Base-by-base conservation (phyloP, 306 rosid genomes). In the Acacia melanoxylon region DNA sequence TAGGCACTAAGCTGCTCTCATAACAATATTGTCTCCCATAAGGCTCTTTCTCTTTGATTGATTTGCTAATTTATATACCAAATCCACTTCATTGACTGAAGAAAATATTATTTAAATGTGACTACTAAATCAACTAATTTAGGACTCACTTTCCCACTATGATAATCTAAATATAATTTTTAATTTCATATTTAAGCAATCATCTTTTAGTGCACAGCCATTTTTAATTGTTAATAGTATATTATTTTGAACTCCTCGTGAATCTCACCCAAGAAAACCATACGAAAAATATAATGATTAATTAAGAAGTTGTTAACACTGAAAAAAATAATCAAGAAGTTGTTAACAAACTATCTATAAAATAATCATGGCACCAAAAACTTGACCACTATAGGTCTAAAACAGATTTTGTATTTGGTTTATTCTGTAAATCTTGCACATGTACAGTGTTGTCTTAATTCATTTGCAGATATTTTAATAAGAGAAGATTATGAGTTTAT, bases 1-100 rank as follows among this genome's bases (percentile, higher is more conserved):
- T 89, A 82, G 90, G 79, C 75, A 52, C 73, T 76, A 65, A 68
- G 84, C 85, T 71, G 75, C 86, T 77, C 10, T 82, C 82, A 59
- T 35, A 40, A 66, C 72, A 66, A 35, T 27, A 9, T 84, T 77
- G 81, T 86, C 80, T 66, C 63, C 67, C 45, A 2, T 35, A 9
- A 66, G 66, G 49, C 58, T 27, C 72, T 48, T 61, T 12, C 15
- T 9, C 24, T 45, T 25, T 63, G 20, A 5, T 63, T 45, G 13
- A 44, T 44, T 44, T 24, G 22, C 45, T 71, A 49, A 11, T 11
- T 14, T 48, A 29, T 75, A 16, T 1, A 62, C 78, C 75, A 68
- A 49, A 63, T 68, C 83, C 85, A 80, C 86, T 86, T 65, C 86
- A 80, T 66, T 84, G 68, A 69, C 81, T 24, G 40, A 81, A 54